A percentile compares a stretch with the other conserved stretches of the same genome.
phyloP scores from a whole-genome alignment of 2,329 filamentous ascomycete species.

The Diaporthe eres region DNA sequence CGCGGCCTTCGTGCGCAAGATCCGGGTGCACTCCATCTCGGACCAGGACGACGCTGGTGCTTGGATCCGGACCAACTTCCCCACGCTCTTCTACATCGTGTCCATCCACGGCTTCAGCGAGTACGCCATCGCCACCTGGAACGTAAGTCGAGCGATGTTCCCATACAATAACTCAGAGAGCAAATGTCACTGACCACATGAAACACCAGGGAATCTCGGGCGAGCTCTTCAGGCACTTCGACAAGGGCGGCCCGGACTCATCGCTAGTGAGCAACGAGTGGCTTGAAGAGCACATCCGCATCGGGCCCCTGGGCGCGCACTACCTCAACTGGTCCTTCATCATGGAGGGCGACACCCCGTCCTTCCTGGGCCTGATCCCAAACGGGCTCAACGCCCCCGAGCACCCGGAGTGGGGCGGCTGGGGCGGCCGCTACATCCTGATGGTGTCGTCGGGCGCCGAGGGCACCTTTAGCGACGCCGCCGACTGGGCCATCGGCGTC shows the following conservation, averaged over 20 bases:
- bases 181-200: not conserved
- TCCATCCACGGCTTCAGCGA: constrained; percentile 65
- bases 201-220: constrained; percentile 59
- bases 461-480: constrained; percentile 50
- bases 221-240: constrained; percentile 61
- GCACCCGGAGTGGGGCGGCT: constrained; percentile 57
- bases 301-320: constrained; percentile 55
- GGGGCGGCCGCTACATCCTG: constrained; percentile 57
- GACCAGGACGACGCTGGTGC: constrained; percentile 66
- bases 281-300: constrained; percentile 62
- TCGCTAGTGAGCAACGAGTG: constrained; percentile 59
- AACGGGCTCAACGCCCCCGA: constrained; percentile 57
- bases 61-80: constrained; percentile 66
- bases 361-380: constrained; percentile 56
- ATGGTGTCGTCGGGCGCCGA: constrained; percentile 43
- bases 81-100: constrained; percentile 63
- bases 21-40: constrained; percentile 65
- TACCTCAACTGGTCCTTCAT: constrained; percentile 59
- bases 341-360: constrained; percentile 63
- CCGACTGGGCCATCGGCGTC: constrained; percentile 52
- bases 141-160: constrained; percentile 27
- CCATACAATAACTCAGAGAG: too few relatives aligned
- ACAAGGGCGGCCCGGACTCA: constrained; percentile 60
- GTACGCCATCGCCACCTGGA: constrained; percentile 64
- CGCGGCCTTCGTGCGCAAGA: constrained; percentile 52